Conservation (phyloP, 768 basidiomycete genomes). For the Pholiota conissans region DNA sequence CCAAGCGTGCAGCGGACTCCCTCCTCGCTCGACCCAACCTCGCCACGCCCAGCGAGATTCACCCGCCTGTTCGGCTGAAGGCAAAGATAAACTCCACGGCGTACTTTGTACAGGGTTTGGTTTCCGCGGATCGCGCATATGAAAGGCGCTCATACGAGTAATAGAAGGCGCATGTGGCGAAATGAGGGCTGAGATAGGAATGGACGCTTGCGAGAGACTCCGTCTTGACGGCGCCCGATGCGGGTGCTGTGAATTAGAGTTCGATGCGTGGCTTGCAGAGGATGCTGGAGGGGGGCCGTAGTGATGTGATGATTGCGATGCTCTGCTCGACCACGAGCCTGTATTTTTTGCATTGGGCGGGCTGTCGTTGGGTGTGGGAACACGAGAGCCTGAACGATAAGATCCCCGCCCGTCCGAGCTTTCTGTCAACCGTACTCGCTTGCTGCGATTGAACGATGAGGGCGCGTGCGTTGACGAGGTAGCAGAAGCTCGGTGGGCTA, state of each 20-base stretch:
- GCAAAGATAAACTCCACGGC: slow-evolving; percentile 59
- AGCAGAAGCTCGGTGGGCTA: slow-evolving; percentile 56
- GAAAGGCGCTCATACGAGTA: slow-evolving; percentile 56
- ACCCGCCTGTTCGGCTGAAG: slow-evolving; percentile 27
- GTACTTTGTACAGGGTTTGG: slow-evolving; percentile 60
- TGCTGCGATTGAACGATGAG: slow-evolving; percentile 66
- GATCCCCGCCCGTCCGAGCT: slow-evolving; percentile 36
- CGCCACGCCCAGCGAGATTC: slow-evolving; percentile 30
- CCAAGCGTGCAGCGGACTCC: slow-evolving; percentile 73
- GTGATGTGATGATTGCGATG: slow-evolving; percentile 19
- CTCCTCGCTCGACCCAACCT: slow-evolving; percentile 47
- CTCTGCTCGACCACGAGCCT: slow-evolving; percentile 45
- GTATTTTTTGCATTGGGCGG: slow-evolving; percentile 40
- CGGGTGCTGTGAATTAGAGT: slow-evolving; percentile 22
- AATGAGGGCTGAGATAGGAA: slow-evolving; percentile 76
- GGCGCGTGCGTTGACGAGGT: slow-evolving; percentile 59
- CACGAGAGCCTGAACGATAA: slow-evolving; percentile 38
- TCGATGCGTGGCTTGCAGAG: slow-evolving; percentile 22
- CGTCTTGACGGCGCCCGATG: slow-evolving; percentile 42
- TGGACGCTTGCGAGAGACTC: slow-evolving; percentile 71
- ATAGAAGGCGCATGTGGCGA: slow-evolving; percentile 80
- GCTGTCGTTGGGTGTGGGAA: slow-evolving; percentile 27
- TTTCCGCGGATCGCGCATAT: slow-evolving; percentile 80
- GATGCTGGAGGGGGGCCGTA: slow-evolving; percentile 22
- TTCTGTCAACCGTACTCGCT: slow-evolving; percentile 62